Base-by-base conservation (phyloP, 192 early-diverging fungal genomes). In the Helicostylum pulchrum region DNA sequence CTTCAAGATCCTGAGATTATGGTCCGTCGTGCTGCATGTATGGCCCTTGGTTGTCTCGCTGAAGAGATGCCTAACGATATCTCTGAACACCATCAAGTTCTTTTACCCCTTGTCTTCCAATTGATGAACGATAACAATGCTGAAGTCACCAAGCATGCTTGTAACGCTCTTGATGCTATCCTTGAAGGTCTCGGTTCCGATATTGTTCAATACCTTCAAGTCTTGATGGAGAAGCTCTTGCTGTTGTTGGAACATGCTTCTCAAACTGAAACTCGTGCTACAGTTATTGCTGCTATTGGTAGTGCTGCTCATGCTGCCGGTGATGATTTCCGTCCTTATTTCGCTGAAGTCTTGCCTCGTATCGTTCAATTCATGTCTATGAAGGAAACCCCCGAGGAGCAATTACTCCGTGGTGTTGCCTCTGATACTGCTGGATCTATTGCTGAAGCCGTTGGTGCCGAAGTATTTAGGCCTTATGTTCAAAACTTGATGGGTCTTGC, bases 281-380 rank as follows among this genome's bases (percentile, higher is more conserved):
- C 88, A 34, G 91, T 91, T 21, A 82, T 88, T 21, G 90, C 88
- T 19, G 93, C 92, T 19, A 88, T 96, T 55, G 94, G 94, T 14
- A 92, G 90, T 58, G 91, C 91, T 14, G 94, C 94, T n/a, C 88
- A 94, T 77, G 87, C 93, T 36, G 84, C 93, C 15, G 88, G 87
- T 31, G 71, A 79, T 49, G 78, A 68, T 12, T 92, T 92, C 75
- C 71, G 78, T 10, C 88, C 91, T 15, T 96, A 94, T 77, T 95
- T 95, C 81, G 71, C 65, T 23, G 76, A 81, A 52, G 82, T 93
- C 19, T 80, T 91, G 45, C 77, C 78, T 47, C 83, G 90, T 53
- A 76, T 95, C 51, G 79, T 77, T 30, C 76, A 83, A 45, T 74
- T 90, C 32, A 95, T 94, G 89, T 76, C 83, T 9, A 65, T 93